Base-by-base conservation (phyloP, 768 basidiomycete species). In the Terana coerulea region DNA sequence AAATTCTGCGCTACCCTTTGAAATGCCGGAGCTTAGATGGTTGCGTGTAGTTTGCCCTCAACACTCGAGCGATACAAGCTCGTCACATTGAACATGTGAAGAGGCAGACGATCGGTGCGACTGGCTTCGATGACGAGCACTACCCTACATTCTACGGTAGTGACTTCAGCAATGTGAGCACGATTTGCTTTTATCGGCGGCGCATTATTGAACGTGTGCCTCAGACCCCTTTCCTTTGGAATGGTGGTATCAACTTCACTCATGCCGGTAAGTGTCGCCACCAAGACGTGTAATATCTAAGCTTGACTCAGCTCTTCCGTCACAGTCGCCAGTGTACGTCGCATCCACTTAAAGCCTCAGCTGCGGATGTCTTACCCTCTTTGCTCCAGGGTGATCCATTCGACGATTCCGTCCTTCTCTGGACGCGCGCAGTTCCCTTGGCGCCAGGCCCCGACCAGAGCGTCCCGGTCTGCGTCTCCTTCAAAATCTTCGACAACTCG, bases 381-480 rank as follows among this genome's bases (percentile, higher is more conserved):
- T 36, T 29, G 10, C 34, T 36, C 12, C 59, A 80, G 74, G 80
- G 79, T 6, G 79, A 83, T 58, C 80, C 81, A 3, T 71, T 76
- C 41, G 75, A 77, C 52, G 71, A 69, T 17, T 80, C 78, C 21
- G 71, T 81, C 30, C 68, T 80, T 31, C 69, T 81, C 15, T 83
- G 81, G 80, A 83, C 80, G 2, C 77, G 78, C 21, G 77, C 80
- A 2, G 66, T 69, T 17, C 73, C 77, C 10, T 37, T 59, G 12
- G 47, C 54, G 3, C 56, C 65, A 19, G 67, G 68, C 17, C 77
- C 75, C 0, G 76, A 78, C 58, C 71, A 75, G 52, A 75, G 73
- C 57, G 73, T 79, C 14, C 78, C 79, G 15, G 71, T 77, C 34
- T 81, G 78, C 60, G 67, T 79, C 19, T 66, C 72, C 1, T 81